Percentiles rank a stretch among this genome's conserved stretches.
These are phyloP conservation scores for Fusarium sp. DNA, from an alignment of 2,329 filamentous ascomycete genomes.

Conservation along the genomic window DNA sequence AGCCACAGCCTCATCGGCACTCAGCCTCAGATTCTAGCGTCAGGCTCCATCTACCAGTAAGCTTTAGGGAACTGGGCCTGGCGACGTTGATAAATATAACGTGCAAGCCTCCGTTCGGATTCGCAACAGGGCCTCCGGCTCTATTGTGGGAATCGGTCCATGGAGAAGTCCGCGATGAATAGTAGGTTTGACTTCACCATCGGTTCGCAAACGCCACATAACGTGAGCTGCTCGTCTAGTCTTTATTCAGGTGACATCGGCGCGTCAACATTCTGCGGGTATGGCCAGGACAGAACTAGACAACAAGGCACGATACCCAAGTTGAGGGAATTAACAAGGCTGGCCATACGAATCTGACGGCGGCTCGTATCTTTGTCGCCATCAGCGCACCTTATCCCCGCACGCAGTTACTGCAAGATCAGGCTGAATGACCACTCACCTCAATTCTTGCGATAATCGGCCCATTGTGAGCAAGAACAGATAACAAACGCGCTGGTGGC, in stretches of 20 bases:
- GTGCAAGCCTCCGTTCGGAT: constrained; percentile 16
- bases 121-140: constrained; percentile 5
- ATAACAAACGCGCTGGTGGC: neutral
- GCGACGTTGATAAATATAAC: constrained; percentile 25
- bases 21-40: constrained; percentile 22
- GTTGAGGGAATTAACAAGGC: constrained; percentile 34
- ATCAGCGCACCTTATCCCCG: constrained; percentile 17
- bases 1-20: constrained; percentile 16
- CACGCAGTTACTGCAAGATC: constrained; percentile 25
- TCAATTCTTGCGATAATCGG: neutral
- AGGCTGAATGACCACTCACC: constrained; percentile 21
- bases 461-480: neutral
- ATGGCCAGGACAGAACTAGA: constrained; percentile 19
- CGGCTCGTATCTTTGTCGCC: constrained; percentile 28
- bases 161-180: constrained; percentile 11
- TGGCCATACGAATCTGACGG: constrained; percentile 27
- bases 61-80: neutral
- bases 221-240: constrained; percentile 6
- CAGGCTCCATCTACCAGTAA: neutral
- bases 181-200: neutral
- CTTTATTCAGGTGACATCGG: constrained; percentile 26
- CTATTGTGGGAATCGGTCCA: constrained; percentile 1
- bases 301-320: constrained; percentile 19
- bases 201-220: neutral
- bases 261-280: constrained; percentile 26